Base-by-base conservation (phyloP, 1,284 basidiomycete species). In the Grifola frondosa region DNA sequence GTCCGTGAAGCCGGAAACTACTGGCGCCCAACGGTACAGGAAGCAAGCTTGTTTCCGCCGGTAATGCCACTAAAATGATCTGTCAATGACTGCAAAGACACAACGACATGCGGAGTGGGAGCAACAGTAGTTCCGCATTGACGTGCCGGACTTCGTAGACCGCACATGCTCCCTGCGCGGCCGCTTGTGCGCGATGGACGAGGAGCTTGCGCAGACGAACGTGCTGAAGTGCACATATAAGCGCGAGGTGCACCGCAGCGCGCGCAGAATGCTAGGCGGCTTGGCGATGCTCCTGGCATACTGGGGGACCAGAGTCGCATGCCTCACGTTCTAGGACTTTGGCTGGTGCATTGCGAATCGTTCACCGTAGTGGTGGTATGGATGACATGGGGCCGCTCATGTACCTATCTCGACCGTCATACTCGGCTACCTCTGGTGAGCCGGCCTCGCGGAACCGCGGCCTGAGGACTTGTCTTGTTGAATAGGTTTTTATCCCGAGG, bases 321-420 rank as follows among this genome's bases (percentile, higher is more conserved):
- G 81, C 15, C 65, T 81, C 40, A 85, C 78, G n/a, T 81, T 81
- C 59, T 79, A 77, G 77, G 77, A 80, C 57, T 75, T 67, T 48
- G 77, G 77, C 15, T 80, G 76, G 76, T n/a, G n/a, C n/a, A n/a
- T n/a, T n/a, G n/a, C n/a, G n/a, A n/a, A n/a, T n/a, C n/a, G n/a
- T n/a, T n/a, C n/a, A n/a, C n/a, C n/a, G n/a, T n/a, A n/a, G n/a
- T n/a, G n/a, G n/a, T n/a, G n/a, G n/a, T n/a, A n/a, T n/a, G n/a
- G 81, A 85, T 51, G 63, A 81, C 9, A 84, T 84, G 80, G 81
- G 86, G 56, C 83, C 83, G 2, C 74, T 84, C 34, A 84, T 78
- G 4, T 81, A 83, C 58, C 65, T 82, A 15, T 80, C 78, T 75
- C 78, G 0, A 80, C 73, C 10, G 80, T 81, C 44, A 74, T 82